Percentiles rank a stretch among this genome's conserved stretches.
These are phyloP conservation scores for Claviceps sp. DNA, from an alignment of 2,329 filamentous ascomycete species.

Conservation along the genomic window DNA sequence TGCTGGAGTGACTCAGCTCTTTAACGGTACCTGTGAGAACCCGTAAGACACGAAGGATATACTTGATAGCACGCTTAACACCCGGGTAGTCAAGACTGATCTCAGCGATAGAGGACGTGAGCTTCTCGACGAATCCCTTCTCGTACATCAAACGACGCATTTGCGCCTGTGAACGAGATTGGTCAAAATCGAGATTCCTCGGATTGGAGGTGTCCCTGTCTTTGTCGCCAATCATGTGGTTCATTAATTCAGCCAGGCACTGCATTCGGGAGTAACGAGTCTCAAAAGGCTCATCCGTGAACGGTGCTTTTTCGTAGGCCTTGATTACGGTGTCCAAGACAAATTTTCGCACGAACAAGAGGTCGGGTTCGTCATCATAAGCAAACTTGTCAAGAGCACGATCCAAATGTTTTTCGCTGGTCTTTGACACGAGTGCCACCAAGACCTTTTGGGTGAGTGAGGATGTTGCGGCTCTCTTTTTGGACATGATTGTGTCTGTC, in stretches of 20 bases:
- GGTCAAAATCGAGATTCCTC: constrained; percentile 25
- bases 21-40: constrained; percentile 79
- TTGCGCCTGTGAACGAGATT: constrained; percentile 58
- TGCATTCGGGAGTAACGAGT: constrained; percentile 79
- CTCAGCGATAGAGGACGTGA: constrained; percentile 87
- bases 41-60: constrained; percentile 82
- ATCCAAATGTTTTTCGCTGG: constrained; percentile 58
- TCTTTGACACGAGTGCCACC: constrained; percentile 77
- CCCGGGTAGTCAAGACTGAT: constrained; percentile 90
- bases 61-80: constrained; percentile 89
- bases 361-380: constrained; percentile 65
- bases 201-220: constrained; percentile 42
- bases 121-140: constrained; percentile 80
- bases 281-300: constrained; percentile 68
- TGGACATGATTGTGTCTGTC: constrained; percentile 60
- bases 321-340: constrained; percentile 87
- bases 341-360: constrained; percentile 87
- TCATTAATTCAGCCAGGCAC: constrained; percentile 80
- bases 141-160: constrained; percentile 95
- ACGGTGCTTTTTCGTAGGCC: constrained; percentile 77
- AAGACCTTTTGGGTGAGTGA: constrained; percentile 76
- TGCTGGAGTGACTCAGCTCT: constrained; percentile 67
- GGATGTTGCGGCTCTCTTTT: constrained; percentile 78
- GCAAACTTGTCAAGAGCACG: constrained; percentile 44
- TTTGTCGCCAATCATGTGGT: constrained; percentile 76